phyloP scores from a whole-genome alignment of 371 early-diverging fungal genomes.

The Mucor circinelloides region DNA sequence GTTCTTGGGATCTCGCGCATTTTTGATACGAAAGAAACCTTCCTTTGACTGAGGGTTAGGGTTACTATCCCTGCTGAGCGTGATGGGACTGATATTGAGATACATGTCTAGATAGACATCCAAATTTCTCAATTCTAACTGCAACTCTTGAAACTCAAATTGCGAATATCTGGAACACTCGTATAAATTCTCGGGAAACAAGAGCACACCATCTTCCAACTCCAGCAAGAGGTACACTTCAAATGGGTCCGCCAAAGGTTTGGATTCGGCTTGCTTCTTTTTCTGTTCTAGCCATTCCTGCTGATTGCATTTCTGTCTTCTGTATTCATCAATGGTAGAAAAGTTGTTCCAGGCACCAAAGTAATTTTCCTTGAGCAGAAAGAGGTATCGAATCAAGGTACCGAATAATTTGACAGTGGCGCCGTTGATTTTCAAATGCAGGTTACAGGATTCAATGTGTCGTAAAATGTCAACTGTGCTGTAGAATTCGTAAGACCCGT shows the following conservation, averaged over 20 bases:
- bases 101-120: constrained; percentile 74
- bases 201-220: constrained; percentile 59
- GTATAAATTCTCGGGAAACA: constrained; percentile 78
- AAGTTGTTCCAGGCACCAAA: constrained; percentile 72
- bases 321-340: constrained; percentile 77
- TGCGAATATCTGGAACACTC: constrained; percentile 61
- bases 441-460: constrained; percentile 64
- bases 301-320: constrained; percentile 52
- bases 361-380: constrained; percentile 81
- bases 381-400: constrained; percentile 68
- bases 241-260: constrained; percentile 64
- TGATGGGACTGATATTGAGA: constrained; percentile 65
- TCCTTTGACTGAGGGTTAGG: constrained; percentile 30
- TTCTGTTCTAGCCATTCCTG: constrained; percentile 45
- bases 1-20: constrained; percentile 47
- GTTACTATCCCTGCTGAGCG: constrained; percentile 57
- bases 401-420: constrained; percentile 72
- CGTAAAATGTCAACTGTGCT: constrained; percentile 53
- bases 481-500: constrained; percentile 69
- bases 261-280: constrained; percentile 61
- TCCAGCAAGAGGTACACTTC: constrained; percentile 64
- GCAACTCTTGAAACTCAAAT: constrained; percentile 65
- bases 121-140: constrained; percentile 67
- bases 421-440: constrained; percentile 67
- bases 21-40: constrained; percentile 37